A percentile compares a stretch with the other conserved stretches of the same genome.
phyloP scores from a whole-genome alignment of 148 eudicot species.

The Spergularia bocconei region DNA sequence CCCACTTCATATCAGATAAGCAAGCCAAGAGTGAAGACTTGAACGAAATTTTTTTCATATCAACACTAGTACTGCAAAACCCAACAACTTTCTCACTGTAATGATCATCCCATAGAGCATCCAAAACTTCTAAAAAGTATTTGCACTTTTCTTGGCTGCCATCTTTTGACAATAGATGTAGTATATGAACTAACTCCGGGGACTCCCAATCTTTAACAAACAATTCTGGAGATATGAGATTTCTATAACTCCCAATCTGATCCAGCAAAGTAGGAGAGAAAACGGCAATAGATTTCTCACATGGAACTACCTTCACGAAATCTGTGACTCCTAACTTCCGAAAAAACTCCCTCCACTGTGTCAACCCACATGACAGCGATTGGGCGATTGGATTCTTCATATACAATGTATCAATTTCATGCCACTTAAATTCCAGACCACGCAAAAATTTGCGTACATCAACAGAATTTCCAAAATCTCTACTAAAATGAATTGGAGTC shows the following conservation, averaged over 20 bases:
- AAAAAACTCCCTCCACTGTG: conserved; percentile 73
- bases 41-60: conserved; percentile 34
- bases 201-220: conserved; percentile 83
- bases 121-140: conserved; percentile 72
- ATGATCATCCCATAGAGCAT: conserved; percentile 68
- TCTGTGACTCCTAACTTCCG: conserved; percentile 73
- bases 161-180: conserved; percentile 46
- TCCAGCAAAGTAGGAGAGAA: conserved; percentile 32
- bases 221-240: conserved; percentile 34
- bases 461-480: conserved; percentile 57
- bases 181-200: conserved; percentile 49
- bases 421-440: conserved; percentile 63
- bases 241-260: conserved; percentile 32
- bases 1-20: conserved; percentile 58
- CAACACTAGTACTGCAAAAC: conserved; percentile 30
- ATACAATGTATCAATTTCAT: conserved; percentile 61
- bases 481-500: conserved; percentile 63
- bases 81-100: conserved; percentile 59
- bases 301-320: conserved; percentile 59
- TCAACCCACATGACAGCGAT: conserved; percentile 44
- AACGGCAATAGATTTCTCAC: conserved; percentile 49
- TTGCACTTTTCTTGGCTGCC: conserved; percentile 43
- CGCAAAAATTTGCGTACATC: conserved; percentile 46
- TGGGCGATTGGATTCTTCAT: conserved; percentile 50
- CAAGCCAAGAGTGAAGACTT: conserved; percentile 54